A percentile compares a stretch with the other conserved stretches of the same genome.
Conservation (phyloP, 1,284 basidiomycete species). For the Ceratorhiza oryzae-sativae region DNA sequence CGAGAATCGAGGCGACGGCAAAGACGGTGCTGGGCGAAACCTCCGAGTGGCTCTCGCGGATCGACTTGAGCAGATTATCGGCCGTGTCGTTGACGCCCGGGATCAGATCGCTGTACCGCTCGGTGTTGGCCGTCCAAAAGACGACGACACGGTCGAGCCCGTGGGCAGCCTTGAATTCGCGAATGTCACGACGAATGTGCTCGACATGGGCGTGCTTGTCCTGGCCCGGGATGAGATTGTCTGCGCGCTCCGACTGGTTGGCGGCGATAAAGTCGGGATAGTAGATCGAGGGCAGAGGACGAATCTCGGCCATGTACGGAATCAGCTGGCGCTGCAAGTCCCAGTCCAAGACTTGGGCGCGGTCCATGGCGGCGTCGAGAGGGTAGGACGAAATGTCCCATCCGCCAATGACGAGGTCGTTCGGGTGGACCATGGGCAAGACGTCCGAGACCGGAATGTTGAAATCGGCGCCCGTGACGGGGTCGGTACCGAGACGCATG, state of each 20-base stretch:
- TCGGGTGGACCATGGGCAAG: constrained; percentile 98
- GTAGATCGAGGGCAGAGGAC: constrained; percentile 94
- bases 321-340: constrained; percentile 96
- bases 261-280: constrained; percentile 96
- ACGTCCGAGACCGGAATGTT: constrained; percentile 93
- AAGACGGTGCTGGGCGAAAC: constrained; percentile 96
- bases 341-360: constrained; percentile 94
- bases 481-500: constrained; percentile 88
- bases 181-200: constrained; percentile 90
- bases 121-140: constrained; percentile 99
- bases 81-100: constrained; percentile 96
- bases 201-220: constrained; percentile 95
- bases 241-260: constrained; percentile 95
- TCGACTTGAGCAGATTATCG: constrained; percentile 82
- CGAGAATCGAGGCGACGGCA: constrained; percentile 94
- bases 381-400: constrained; percentile 93
- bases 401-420: constrained; percentile 96
- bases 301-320: constrained; percentile 82
- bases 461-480: constrained; percentile 86
- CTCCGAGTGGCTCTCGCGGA: constrained; percentile 89
- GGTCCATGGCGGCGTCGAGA: constrained; percentile 93
- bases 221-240: constrained; percentile 85
- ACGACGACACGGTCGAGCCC: constrained; percentile 87
- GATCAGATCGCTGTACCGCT: constrained; percentile 95
- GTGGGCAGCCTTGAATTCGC: constrained; percentile 88